These are phyloP conservation scores for Pycnococcus provasolii DNA, from an alignment of 139 green algal species.

Conservation along the genomic window DNA sequence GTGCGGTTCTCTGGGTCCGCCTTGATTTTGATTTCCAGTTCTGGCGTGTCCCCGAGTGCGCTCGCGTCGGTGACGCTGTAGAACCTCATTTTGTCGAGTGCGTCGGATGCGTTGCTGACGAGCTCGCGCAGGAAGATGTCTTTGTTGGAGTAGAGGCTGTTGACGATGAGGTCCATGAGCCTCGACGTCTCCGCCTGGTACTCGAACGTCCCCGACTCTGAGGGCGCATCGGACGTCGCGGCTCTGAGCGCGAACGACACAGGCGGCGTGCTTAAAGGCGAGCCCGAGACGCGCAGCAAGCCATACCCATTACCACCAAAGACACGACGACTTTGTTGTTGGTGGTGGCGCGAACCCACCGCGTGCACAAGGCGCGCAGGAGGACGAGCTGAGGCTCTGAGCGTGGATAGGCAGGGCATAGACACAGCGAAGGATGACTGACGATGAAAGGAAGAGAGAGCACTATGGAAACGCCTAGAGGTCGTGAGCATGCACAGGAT, in stretches of 20 bases:
- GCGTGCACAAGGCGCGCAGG: no score
- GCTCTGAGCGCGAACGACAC: conserved; percentile 1
- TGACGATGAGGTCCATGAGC: conserved; percentile 99
- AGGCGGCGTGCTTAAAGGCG: no score
- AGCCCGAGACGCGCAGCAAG: no score
- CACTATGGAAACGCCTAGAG: no score
- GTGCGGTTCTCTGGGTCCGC: conserved; percentile 66
- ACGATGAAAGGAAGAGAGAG: no score
- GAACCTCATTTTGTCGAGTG: conserved; percentile 92
- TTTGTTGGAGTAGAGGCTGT: conserved; percentile 79
- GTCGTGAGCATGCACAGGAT: no score
- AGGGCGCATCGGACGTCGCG: conserved; percentile 28
- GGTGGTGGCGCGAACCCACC: no score
- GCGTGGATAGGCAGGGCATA: no score
- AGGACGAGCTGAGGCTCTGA: no score
- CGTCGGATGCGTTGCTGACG: conserved; percentile 85
- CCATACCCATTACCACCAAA: no score
- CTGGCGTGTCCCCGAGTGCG: conserved; percentile 42
- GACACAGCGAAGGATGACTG: no score
- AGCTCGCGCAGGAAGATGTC: conserved; percentile 78
- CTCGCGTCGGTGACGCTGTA: conserved; percentile 45
- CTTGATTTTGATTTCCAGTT: conserved; percentile 84
- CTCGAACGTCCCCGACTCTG: conserved; percentile 51
- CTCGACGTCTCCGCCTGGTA: conserved; percentile 66
- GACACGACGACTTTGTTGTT: no score